These are phyloP conservation scores for Phaffia tasmanica DNA, from an alignment of 768 basidiomycete genomes.

Conservation along the genomic window DNA sequence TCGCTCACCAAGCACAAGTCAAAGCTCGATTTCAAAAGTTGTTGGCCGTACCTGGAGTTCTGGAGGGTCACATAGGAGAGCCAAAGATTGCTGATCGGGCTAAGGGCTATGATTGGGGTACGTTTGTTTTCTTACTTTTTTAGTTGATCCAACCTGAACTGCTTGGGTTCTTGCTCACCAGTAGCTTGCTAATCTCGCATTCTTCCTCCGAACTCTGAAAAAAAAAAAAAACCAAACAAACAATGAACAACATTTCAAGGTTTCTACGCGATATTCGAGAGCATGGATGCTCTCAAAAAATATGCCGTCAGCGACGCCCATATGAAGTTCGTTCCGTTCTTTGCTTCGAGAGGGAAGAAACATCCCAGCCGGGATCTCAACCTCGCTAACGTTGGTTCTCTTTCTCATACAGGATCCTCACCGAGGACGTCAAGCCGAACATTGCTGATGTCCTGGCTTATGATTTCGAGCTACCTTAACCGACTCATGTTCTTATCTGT, in stretches of 20 bases:
- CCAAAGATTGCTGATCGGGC: conserved; percentile 32
- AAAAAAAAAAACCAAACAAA: background rate
- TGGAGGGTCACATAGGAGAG: conserved; percentile 6
- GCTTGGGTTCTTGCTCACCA: background rate
- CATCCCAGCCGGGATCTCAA: background rate
- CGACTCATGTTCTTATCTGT: too few species aligned
- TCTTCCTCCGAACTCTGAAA: background rate
- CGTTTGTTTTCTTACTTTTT: conserved; percentile 9
- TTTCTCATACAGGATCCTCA: conserved; percentile 14
- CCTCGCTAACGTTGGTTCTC: background rate
- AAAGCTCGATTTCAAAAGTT: conserved; percentile 19
- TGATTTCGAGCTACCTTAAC: conserved; percentile 33
- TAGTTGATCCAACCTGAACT: too few species aligned
- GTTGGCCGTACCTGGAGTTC: conserved; percentile 17
- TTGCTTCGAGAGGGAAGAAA: background rate
- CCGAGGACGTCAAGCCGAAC: conserved; percentile 17
- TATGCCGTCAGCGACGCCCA: conserved; percentile 37
- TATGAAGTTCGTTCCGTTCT: conserved; percentile 29
- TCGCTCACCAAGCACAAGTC: conserved; percentile 3
- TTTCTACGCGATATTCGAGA: conserved; percentile 36
- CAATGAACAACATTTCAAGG: conserved; percentile 24
- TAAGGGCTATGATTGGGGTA: conserved; percentile 37
- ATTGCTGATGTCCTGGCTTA: conserved; percentile 35
- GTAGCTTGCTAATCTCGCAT: background rate
- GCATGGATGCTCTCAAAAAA: conserved; percentile 31